Base-by-base conservation (phyloP, 2,329 filamentous ascomycete genomes). In the Grosmannia huntii region DNA sequence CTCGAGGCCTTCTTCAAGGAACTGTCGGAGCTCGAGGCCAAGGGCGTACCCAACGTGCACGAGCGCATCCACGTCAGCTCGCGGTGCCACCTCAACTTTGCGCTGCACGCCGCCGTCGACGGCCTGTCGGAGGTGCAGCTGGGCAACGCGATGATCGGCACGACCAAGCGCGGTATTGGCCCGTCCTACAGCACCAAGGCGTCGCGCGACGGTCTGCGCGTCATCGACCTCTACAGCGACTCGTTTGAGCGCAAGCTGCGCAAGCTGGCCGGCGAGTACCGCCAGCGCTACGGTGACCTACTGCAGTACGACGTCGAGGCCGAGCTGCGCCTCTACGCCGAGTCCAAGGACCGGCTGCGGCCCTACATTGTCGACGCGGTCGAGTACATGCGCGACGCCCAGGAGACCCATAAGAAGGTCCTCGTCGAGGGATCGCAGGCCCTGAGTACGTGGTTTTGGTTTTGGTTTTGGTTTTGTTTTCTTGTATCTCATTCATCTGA, bases 221-320 rank as follows among this genome's bases (percentile, higher is more conserved):
- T 88, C 57, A 75, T 76, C 60, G 85, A 90, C 58, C 75, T 90
- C 62, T 89, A 89, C 68, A 74, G 87, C 67, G 77, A 82, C 67
- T 73, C 79, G 48, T 89, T 90, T 64, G 86, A 89, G 71, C 67
- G 70, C 48, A 87, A 86, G 69, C 71, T 90, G 50, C 76, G 84
- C 48, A 71, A 74, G 27, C 72, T 90, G 23, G 84, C 79, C 10
- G 64, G 70, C 6, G 82, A 80, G n/a, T 87, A 80, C 71, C 77
- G 82, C 73, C 84, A 85, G 72, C 76, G 85, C 56, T 90, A 83
- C 65, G 86, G 86, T 9, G 80, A 86, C 14, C 63, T 68, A 58
- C 63, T 69, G 57, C 68, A 82, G 62, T 81, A 82, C 68, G 83
- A 90, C 61, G 77, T 85, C 7, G 85, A 90, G 64, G 82, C 83